Evolutionary conservation across 2,329 filamentous ascomycete genomes (phyloP).

Genomic region (Dothiorella sarmentorum): DNA sequence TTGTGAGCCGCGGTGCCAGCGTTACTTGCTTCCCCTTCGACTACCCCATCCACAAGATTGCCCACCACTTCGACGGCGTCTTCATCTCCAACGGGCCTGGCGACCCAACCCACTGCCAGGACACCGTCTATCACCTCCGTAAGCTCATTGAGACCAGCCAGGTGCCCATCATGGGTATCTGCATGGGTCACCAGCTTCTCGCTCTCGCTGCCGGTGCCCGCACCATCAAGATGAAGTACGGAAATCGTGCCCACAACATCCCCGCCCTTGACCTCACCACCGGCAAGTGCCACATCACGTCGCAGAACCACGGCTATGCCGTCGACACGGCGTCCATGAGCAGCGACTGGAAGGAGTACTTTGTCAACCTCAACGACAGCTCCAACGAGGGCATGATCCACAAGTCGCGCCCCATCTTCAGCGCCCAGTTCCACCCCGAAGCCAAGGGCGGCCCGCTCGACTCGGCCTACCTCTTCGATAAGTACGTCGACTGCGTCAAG

Average conservation of each 20-base stretch:
- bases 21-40: slow-evolving; percentile 95
- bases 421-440: slow-evolving; percentile 97
- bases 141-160: slow-evolving; percentile 89
- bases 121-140: slow-evolving; percentile 87
- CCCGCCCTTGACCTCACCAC: slow-evolving; percentile 91
- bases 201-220: slow-evolving; percentile 82
- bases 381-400: slow-evolving; percentile 98
- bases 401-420: slow-evolving; percentile 93
- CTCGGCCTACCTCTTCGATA: slow-evolving; percentile 93
- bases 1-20: slow-evolving; percentile 86
- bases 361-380: slow-evolving; percentile 95
- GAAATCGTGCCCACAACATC: slow-evolving; percentile 98
- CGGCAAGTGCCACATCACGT: slow-evolving; percentile 96
- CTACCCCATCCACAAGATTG: slow-evolving; percentile 97
- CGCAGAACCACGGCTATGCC: slow-evolving; percentile 97
- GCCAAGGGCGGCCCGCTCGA: slow-evolving; percentile 96
- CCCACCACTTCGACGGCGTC: slow-evolving; percentile 95
- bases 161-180: slow-evolving; percentile 95
- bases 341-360: slow-evolving; percentile 93
- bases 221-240: slow-evolving; percentile 98
- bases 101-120: slow-evolving; percentile 94
- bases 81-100: slow-evolving; percentile 99
- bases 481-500: slow-evolving; percentile 85
- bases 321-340: slow-evolving; percentile 82
- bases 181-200: slow-evolving; percentile 92